phyloP scores from a whole-genome alignment of 1,284 basidiomycete genomes.

The Papiliotrema nemorosa region DNA sequence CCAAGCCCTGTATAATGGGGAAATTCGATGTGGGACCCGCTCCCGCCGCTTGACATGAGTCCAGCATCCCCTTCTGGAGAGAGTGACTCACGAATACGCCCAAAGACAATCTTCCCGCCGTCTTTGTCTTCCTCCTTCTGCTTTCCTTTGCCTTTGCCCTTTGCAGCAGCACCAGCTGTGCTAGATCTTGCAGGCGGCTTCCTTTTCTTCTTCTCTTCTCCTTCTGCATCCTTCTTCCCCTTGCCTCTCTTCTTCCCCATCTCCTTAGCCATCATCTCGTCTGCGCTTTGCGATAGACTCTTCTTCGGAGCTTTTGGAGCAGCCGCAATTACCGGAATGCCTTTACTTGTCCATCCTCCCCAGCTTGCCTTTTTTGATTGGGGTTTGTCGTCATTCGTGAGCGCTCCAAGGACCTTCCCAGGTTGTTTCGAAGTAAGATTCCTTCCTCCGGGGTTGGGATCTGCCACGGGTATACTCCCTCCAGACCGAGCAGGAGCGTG shows the following conservation, averaged over 20 bases:
- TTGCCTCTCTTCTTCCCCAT: conserved; percentile 3
- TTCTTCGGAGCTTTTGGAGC: background rate
- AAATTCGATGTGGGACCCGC: conserved; percentile 13
- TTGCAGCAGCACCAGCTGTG: background rate
- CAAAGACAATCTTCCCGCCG: conserved; percentile 16
- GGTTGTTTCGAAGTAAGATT: background rate
- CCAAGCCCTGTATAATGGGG: conserved; percentile 25
- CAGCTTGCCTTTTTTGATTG: background rate
- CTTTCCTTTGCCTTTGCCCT: conserved; percentile 5
- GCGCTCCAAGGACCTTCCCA: background rate
- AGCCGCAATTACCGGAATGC: background rate
- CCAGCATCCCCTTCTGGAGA: background rate
- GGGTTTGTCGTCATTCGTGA: background rate
- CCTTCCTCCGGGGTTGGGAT: conserved; percentile 4
- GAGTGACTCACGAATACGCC: conserved; percentile 26
- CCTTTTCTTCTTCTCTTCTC: conserved; percentile 3
- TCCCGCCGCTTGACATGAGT: conserved; percentile 11
- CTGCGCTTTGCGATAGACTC: background rate
- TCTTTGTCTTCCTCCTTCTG: conserved; percentile 3
- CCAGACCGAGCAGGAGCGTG: too few species aligned
- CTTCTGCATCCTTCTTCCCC: background rate
- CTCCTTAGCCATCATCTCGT: conserved; percentile 4
- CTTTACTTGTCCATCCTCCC: background rate
- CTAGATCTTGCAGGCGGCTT: too few species aligned
- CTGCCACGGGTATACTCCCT: background rate